Conservation (phyloP, 2,329 filamentous ascomycete species). For the Stachybotrys chlorohalonatus region DNA sequence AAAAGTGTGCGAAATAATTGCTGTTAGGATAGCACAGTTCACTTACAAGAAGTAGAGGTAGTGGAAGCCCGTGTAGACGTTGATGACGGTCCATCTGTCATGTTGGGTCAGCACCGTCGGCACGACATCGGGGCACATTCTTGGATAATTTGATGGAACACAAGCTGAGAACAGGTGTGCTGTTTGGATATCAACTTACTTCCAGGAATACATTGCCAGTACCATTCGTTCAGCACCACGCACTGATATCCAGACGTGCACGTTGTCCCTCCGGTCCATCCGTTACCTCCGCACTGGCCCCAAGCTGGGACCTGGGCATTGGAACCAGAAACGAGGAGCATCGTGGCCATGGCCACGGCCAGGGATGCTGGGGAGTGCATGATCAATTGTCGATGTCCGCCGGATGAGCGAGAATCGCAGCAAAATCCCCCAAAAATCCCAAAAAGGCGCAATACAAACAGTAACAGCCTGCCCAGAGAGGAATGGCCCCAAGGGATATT, state of each 20-base stretch:
- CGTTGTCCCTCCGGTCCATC: constrained; percentile 13
- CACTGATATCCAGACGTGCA: constrained; percentile 15
- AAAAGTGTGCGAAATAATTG: background rate
- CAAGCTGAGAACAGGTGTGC: background rate
- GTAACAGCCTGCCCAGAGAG: background rate
- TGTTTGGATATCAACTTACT: background rate
- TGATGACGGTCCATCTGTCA: background rate
- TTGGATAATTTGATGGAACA: background rate
- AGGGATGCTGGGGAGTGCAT: background rate
- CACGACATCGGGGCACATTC: background rate
- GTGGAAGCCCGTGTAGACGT: background rate
- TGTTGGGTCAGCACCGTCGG: background rate
- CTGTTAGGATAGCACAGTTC: background rate
- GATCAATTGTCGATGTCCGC: background rate
- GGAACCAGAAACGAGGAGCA: background rate
- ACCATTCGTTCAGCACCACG: constrained; percentile 15
- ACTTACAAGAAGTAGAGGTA: constrained; percentile 1
- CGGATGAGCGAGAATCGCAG: background rate
- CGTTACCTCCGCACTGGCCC: constrained; percentile 16
- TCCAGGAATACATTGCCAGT: constrained; percentile 14
- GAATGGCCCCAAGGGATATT: background rate
- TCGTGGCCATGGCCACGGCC: background rate
- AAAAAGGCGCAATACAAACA: background rate
- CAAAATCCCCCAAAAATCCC: background rate
- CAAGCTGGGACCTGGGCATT: constrained; percentile 2